Base-by-base conservation (phyloP, 2,329 filamentous ascomycete genomes). In the Aspergillus pseudoviridinutans region DNA sequence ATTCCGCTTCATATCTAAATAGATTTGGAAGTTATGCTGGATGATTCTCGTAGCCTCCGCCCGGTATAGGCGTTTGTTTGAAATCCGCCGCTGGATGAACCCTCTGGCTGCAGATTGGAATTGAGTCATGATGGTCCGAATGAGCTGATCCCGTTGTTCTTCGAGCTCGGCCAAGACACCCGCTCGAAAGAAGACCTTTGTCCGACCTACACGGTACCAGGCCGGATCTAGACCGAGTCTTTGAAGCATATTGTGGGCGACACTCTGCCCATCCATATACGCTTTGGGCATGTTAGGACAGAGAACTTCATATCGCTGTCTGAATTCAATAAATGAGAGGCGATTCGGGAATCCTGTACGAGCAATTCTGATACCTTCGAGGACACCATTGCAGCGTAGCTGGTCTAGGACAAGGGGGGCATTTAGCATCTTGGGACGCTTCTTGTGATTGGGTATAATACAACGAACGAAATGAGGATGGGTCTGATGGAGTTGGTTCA, bases 381-480 rank as follows among this genome's bases (percentile, higher is more conserved):
- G 82, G 2, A 99, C 94, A 89, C 94, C 94, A 72, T 99, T 99
- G 77, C 94, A 99, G 53, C 94, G 87, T n/a, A 99, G 80, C 73
- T 99, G 95, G 68, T 99, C 94, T 5, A 99, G 82, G 1, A 99
- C 95, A n/a, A 99, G 84, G 2, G 92, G 85, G 3, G 90, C 91
- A 69, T 89, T 90, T 74, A 97, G 91, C 70, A 92, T 89, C 75
- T 99, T 99, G 0, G 94, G 91, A 25, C 88, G 85, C 76, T 99
- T 99, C 76, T 96, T 97, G 80, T 99, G 94, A 70, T 99, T 99
- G 3, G 94, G 95, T 58, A 99, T 82, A 61, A 99, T 99, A 71
- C 94, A 99, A 50, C 94, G 90, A 29, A 99, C 94, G 71, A 99
- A 99, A 74, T 99, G 94, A 57, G 95, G 95, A 72, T 99, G 94